Evolutionary conservation across 208 protist genomes (phyloP).

Genomic region (Trypanosoma congolense): DNA sequence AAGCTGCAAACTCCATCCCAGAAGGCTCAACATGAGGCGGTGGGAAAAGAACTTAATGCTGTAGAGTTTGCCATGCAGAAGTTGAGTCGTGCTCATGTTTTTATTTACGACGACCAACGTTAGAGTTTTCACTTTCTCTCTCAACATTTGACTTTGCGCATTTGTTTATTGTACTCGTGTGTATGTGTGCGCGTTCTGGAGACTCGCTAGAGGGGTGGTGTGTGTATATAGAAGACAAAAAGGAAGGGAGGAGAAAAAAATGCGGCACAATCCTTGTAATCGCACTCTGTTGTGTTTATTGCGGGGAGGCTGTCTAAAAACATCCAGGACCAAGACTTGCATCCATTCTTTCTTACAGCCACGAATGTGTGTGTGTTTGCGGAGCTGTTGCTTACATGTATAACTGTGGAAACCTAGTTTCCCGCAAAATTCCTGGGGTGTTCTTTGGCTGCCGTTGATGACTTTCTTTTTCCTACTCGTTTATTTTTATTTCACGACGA

Average conservation of each 20-base stretch:
- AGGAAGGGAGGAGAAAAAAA: too few species aligned
- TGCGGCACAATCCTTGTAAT: too few species aligned
- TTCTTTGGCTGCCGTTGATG: too few species aligned
- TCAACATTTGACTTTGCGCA: constrained; percentile 4
- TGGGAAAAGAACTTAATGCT: constrained; percentile 79
- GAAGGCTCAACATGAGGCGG: constrained; percentile 63
- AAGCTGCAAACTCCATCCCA: constrained; percentile 88
- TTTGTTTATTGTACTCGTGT: constrained; percentile 1
- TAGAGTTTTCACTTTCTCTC: constrained; percentile 17
- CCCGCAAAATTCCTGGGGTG: too few species aligned
- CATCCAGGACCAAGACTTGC: too few species aligned
- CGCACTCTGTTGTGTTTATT: too few species aligned
- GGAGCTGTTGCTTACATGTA: not conserved
- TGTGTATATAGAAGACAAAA: too few species aligned
- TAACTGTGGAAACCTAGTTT: not conserved
- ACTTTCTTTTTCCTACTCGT: not conserved
- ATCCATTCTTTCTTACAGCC: too few species aligned
- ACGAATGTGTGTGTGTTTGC: not conserved
- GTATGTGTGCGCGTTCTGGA: not conserved
- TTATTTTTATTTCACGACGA: constrained; percentile 10
- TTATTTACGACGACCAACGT: constrained; percentile 80
- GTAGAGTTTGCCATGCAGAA: constrained; percentile 89
- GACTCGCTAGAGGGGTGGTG: too few species aligned
- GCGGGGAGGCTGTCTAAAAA: too few species aligned
- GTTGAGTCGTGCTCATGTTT: constrained; percentile 76